These are phyloP conservation scores for Colletotrichum graminicola DNA, from an alignment of 2,329 filamentous ascomycete species.

Conservation along the genomic window DNA sequence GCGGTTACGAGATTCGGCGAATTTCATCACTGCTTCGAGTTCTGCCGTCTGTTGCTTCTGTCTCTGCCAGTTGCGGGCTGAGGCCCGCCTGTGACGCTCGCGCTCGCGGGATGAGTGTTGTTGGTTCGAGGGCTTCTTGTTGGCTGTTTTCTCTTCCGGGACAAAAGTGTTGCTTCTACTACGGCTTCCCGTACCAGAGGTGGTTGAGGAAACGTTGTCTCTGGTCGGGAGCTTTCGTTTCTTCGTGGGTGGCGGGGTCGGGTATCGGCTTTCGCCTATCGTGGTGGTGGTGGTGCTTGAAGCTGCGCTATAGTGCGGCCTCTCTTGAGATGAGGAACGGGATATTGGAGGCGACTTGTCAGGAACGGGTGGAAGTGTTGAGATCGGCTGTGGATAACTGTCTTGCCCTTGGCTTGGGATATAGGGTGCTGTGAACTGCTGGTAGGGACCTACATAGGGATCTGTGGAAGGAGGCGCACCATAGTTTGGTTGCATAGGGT, in stretches of 20 bases:
- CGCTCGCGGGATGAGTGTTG: neutral
- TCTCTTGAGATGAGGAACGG: neutral
- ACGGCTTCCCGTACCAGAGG: neutral
- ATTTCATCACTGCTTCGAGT: conserved; percentile 15
- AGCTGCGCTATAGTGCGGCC: neutral
- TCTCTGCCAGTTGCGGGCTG: conserved; percentile 39
- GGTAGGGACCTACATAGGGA: neutral
- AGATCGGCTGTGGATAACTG: neutral
- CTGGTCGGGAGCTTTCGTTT: neutral
- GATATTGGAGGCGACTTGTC: neutral
- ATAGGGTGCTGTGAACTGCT: neutral
- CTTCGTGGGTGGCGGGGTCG: neutral
- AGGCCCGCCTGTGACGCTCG: conserved; percentile 34
- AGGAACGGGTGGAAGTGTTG: neutral
- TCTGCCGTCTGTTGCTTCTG: conserved; percentile 30
- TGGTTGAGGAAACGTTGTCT: neutral
- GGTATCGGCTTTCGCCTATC: neutral
- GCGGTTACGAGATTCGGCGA: conserved; percentile 19
- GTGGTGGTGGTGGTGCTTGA: neutral
- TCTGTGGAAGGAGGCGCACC: neutral
- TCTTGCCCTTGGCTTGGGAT: neutral
- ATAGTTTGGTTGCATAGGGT: neutral
- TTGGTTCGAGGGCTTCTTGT: neutral
- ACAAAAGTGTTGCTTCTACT: too few relatives aligned
- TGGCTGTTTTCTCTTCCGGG: neutral